Evolutionary conservation across 2,329 filamentous ascomycete species (phyloP).

Genomic region (Byssoonygena ceratinophila): DNA sequence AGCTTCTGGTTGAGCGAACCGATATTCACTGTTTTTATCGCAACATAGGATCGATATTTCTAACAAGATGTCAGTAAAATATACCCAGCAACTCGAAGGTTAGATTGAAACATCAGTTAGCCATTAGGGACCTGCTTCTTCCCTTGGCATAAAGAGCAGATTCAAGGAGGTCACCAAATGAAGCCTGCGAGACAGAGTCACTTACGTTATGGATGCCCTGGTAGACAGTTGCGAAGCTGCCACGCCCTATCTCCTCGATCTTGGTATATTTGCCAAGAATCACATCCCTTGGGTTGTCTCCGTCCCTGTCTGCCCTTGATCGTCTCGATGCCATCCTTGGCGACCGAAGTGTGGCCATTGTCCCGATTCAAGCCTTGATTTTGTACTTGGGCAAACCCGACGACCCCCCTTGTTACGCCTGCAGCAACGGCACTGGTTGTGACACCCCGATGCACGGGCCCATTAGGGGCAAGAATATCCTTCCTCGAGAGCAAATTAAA

Average conservation of each 20-base stretch:
- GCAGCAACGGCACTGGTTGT: conserved; percentile 10
- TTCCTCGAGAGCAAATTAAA: neutral
- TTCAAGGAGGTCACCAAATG: neutral
- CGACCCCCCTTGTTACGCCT: conserved; percentile 6
- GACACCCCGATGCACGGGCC: conserved; percentile 7
- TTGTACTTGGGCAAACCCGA: neutral
- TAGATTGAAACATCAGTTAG: neutral
- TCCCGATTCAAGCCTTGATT: conserved; percentile 1
- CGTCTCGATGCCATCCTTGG: conserved; percentile 31
- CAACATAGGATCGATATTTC: conserved; percentile 65
- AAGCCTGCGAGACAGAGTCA: conserved; percentile 14
- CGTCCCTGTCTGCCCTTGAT: conserved; percentile 20
- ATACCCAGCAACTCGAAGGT: neutral
- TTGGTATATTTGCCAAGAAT: conserved; percentile 67
- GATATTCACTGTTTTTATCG: conserved; percentile 93
- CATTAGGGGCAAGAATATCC: conserved; percentile 11
- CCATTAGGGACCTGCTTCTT: neutral
- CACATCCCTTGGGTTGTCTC: conserved; percentile 24
- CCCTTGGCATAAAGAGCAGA: neutral
- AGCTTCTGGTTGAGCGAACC: conserved; percentile 88
- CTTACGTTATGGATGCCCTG: conserved; percentile 73
- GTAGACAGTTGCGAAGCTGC: conserved; percentile 95
- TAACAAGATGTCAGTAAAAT: conserved; percentile 9
- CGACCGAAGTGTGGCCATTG: conserved; percentile 35
- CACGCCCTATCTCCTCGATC: conserved; percentile 85